Conservation (phyloP, 345 rosid genomes). For the Nasturtium officinale region DNA sequence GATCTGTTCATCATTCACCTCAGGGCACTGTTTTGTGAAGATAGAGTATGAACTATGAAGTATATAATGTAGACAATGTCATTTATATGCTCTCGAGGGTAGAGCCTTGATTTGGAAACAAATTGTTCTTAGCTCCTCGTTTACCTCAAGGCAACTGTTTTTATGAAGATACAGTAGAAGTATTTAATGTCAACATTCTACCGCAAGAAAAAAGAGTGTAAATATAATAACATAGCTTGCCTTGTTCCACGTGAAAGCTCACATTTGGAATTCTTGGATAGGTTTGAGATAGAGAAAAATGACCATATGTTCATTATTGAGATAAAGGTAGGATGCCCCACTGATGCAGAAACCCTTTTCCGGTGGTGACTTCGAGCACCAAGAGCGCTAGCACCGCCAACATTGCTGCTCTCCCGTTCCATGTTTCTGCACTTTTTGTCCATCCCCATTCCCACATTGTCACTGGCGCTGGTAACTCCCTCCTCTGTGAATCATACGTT, state of each 20-base stretch:
- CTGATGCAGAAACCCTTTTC: constrained; percentile 91
- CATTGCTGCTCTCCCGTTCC: constrained; percentile 99
- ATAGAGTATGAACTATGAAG: no score
- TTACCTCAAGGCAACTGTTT: neutral
- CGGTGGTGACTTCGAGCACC: constrained; percentile 90
- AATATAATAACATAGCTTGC: constrained; percentile 9
- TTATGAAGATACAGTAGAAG: neutral
- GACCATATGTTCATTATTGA: constrained; percentile 43
- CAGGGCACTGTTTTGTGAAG: no score
- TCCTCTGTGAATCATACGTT: constrained; percentile 84
- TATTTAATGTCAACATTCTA: constrained; percentile 18
- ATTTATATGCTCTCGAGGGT: neutral
- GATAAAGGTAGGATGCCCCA: constrained; percentile 78
- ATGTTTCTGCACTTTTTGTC: constrained; percentile 99
- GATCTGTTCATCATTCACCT: no score
- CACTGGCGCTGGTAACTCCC: constrained; percentile 91
- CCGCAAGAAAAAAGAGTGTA: constrained; percentile 1
- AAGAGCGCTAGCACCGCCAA: constrained; percentile 79
- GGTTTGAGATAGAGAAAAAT: constrained; percentile 16
- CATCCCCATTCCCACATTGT: constrained; percentile 99
- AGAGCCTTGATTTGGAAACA: neutral
- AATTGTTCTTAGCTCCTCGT: neutral
- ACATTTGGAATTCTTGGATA: constrained; percentile 16
- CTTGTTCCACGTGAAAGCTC: constrained; percentile 21
- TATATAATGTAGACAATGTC: neutral